Base-by-base conservation (phyloP, 768 basidiomycete genomes). In the Leccinum fibrillosum region DNA sequence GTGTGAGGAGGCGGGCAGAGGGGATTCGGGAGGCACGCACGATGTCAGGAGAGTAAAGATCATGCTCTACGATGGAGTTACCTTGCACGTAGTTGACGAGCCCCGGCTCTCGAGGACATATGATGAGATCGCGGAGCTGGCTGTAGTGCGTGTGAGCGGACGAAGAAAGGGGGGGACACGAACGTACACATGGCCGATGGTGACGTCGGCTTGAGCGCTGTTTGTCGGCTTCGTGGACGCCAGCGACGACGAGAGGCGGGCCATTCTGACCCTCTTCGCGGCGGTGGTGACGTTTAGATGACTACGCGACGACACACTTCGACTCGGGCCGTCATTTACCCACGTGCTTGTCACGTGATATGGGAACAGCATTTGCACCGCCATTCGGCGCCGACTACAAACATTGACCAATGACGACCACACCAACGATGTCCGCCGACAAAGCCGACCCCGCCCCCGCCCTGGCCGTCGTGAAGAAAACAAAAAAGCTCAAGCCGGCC, bases 401-500 rank as follows among this genome's bases (percentile, higher is more conserved):
- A 50, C 61, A 5, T 34, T 13, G 34, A 32, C 12, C 32, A 12
- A 12, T 32, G 32, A 35, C 34, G 13, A 35, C 34, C 34, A 35
- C 13, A 32, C 17, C 37, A n/a, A 39, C 39, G 55, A 78, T 77
- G 77, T 70, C 58, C 67, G 62, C 67, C 45, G 69, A 69, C 39
- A 73, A 67, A 52, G 65, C 64, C 17, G 48, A 53, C 2, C 64
- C 63, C 32, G 61, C 55, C 11, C 58, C 62, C 34, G 17, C 8
- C 9, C 42, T 44, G n/a, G 44, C 57, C 8, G 61, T 58, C 39
- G 56, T 45, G 3, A 69, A 67, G 53, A 74, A 69, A 55, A 32
- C 62, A 35, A 92, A 89, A 72, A 93, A 92, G 68, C 78, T 92
- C 13, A 89, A 89, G 65, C 95, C 95, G 4, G 94, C 94, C n/a